phyloP scores from a whole-genome alignment of 2,329 filamentous ascomycete species.

The Teratosphaeria gauchensis region DNA sequence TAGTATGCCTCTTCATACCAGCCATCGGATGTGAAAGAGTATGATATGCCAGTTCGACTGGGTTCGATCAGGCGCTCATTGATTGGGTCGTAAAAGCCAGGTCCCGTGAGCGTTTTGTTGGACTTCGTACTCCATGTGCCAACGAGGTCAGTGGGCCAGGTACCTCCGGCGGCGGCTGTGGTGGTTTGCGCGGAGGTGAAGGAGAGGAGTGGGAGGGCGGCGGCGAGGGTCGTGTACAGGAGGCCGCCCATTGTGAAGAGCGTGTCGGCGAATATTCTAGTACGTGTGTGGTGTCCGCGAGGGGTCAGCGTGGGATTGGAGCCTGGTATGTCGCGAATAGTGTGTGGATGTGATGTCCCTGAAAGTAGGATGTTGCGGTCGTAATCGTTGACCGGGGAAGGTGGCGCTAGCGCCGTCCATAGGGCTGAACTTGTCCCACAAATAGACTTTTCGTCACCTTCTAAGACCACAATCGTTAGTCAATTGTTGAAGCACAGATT shows the following conservation, averaged over 20 bases:
- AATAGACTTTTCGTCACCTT: not conserved
- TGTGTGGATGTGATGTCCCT: not conserved
- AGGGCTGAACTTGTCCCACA: not conserved
- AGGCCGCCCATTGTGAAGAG: slow-evolving; percentile 3
- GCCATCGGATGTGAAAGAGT: slow-evolving; percentile 61
- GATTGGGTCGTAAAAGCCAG: slow-evolving; percentile 63
- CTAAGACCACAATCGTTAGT: not conserved
- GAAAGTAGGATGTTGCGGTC: not conserved
- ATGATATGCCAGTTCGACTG: slow-evolving; percentile 57
- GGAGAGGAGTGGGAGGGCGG: slow-evolving; percentile 11
- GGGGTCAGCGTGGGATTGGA: not conserved
- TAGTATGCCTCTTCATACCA: slow-evolving; percentile 62
- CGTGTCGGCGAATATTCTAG: not conserved
- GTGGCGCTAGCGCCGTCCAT: not conserved
- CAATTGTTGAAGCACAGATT: not conserved
- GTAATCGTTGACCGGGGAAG: not conserved
- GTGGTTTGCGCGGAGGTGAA: not conserved
- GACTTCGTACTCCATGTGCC: slow-evolving; percentile 67
- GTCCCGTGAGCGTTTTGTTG: slow-evolving; percentile 57
- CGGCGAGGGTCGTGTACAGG: slow-evolving; percentile 20
- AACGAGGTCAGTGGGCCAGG: slow-evolving; percentile 38
- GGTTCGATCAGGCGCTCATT: slow-evolving; percentile 59
- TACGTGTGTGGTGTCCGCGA: not conserved
- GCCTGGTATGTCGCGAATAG: not conserved
- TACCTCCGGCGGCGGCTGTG: not conserved